phyloP scores from a whole-genome alignment of 108 stramenopile species.

The Nitzschia sp. region DNA sequence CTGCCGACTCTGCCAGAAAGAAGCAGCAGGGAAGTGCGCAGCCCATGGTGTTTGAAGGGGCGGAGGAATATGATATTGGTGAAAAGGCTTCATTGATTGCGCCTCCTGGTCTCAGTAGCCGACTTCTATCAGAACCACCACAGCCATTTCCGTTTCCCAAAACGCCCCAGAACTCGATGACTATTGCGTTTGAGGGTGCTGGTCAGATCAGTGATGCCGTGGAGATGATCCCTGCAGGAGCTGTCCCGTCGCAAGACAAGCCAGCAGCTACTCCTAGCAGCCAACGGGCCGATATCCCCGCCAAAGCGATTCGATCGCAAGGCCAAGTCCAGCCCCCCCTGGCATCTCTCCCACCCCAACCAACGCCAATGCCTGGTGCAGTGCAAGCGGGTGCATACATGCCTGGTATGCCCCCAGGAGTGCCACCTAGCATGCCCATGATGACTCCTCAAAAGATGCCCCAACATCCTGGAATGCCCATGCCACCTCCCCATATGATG shows the following conservation, averaged over 20 bases:
- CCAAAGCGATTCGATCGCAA: neutral
- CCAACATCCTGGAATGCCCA: neutral
- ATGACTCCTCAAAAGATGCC: slow-evolving; percentile 10
- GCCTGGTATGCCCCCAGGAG: slow-evolving; percentile 10
- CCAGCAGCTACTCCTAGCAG: neutral
- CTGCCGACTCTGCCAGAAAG: slow-evolving; percentile 75
- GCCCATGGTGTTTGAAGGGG: slow-evolving; percentile 23
- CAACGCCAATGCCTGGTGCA: neutral
- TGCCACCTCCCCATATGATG: slow-evolving; percentile 16
- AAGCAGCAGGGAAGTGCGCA: slow-evolving; percentile 17
- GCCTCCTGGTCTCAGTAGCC: slow-evolving; percentile 36
- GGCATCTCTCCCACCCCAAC: slow-evolving; percentile 1
- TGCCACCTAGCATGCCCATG: slow-evolving; percentile 7
- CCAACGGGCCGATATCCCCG: neutral
- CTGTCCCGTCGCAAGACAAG: neutral
- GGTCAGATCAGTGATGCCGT: neutral
- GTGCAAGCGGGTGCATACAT: slow-evolving; percentile 11
- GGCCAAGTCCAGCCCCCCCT: neutral
- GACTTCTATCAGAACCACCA: neutral
- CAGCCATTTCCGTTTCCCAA: slow-evolving; percentile 21
- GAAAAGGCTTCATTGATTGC: slow-evolving; percentile 29
- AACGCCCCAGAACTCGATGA: slow-evolving; percentile 40
- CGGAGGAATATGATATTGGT: slow-evolving; percentile 49
- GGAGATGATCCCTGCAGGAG: neutral
- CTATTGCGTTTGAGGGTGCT: neutral